Evolutionary conservation across 179 eudicot genomes (phyloP), one percentile per base, ranked within the genome.

Genomic region (Beta corolliflora): DNA sequence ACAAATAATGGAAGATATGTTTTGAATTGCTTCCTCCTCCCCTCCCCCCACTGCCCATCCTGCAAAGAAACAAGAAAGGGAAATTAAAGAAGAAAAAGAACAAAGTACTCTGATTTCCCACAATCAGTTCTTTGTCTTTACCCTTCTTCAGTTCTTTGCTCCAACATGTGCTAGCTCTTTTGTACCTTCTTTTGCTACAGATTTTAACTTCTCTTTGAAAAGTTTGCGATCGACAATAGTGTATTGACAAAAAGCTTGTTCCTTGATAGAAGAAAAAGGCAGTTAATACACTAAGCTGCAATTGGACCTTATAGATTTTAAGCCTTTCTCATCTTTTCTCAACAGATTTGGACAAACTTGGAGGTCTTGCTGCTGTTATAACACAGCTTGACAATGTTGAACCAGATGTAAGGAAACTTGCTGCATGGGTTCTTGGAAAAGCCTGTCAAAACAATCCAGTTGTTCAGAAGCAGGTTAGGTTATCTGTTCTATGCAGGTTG

Each of bases 371-470:
- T 77, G 92, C 87, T 69, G 84, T 94, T 76, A 82, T 89, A 55
- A 80, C 82, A 85, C 88, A 86, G 82, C 95, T 95, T 77, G 90
- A 87, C 80, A 84, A 85, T 80, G 65, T 85, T 53, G 91, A 90
- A 55, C 82, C 89, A 73, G 91, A 88, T 75, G 90, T 90, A 68
- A 91, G 99, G 88, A 89, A 84, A 67, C 88, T 83, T 81, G 89
- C 94, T 77, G 99, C 99, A 41, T 93, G 97, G 97, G 86, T 95
- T 77, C 84, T 95, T 84, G 99, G 98, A 29, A 92, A 86, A 88
- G 98, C 98, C 69, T 82, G 93, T 82, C 98, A 95, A 89, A 95
- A 94, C 73, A 95, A 95, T 75, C 98, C 89, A 71, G 59, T 86
- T 83, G 97, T 95, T 81, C 98, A 95, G 88, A 88, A 90, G 74